Evolutionary conservation across 352 stramenopile genomes (phyloP), one percentile per base, ranked within the genome.

Genomic region (Phytophthora constricta): DNA sequence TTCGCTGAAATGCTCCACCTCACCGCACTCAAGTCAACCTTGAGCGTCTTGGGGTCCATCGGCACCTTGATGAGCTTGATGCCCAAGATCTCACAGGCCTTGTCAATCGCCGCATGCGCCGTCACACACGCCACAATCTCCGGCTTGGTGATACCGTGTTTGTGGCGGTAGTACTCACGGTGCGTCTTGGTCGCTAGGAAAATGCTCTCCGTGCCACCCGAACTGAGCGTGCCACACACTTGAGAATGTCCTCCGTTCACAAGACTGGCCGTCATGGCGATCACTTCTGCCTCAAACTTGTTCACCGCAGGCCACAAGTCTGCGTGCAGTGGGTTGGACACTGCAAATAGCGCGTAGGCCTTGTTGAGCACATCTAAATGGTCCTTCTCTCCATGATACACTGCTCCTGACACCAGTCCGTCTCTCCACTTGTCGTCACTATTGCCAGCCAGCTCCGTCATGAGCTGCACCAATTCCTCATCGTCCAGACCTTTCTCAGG

Each of bases 151-250:
- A 98, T 98, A 39, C 80, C 77, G 62, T 93, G 72, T 63, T 84
- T 87, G 37, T 79, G 67, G 43, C 80, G 80, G 72, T 85, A 96
- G 70, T 80, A 95, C 50, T 98, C 87, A 41, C 91, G 83, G 73
- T 98, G 96, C 3, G 95, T 90, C 79, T 98, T 98, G 55, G 92
- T 89, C 3, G 97, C 96, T 33, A 99, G 62, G 56, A 99, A 90
- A 56, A 99, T 99, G 55, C 87, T 98, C 83, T 99, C 97, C 1
- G 97, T 99, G 43, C 97, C 97, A 28, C 97, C 97, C 10, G 92
- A 98, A 50, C 93, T 98, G 56, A 98, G 80, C 34, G 85, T 91
- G 14, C 96, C 96, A 66, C 89, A 96, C 17, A 98, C 92, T 17
- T 90, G 77, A 10, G 70, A 48, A 43, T 89, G 77, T 39, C 82